Percentiles rank a stretch among this genome's conserved stretches.
Evolutionary conservation across 2,329 filamentous ascomycete genomes (phyloP).

Genomic region (Talaromyces rugulosus): DNA sequence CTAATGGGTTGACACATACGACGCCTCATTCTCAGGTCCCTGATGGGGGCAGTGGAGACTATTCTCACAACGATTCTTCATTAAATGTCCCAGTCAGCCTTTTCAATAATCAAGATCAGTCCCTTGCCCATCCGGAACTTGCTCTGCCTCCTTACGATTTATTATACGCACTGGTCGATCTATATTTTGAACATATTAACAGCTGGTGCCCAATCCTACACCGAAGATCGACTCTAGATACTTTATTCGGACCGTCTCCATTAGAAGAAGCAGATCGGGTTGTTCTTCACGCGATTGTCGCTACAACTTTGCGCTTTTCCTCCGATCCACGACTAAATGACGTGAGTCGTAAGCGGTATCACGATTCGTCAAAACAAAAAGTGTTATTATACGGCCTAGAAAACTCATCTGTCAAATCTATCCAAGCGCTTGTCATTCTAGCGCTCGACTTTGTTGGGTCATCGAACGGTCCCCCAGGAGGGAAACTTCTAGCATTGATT

Average conservation of each 20-base stretch:
- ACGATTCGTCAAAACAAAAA: constrained; percentile 76
- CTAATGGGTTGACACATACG: constrained; percentile 20
- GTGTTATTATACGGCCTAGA: constrained; percentile 85
- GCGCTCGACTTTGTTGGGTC: constrained; percentile 79
- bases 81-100: constrained; percentile 59
- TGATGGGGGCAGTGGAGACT: constrained; percentile 26
- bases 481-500: constrained; percentile 87
- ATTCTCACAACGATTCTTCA: constrained; percentile 46
- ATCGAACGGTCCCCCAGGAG: constrained; percentile 85
- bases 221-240: constrained; percentile 73
- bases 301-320: constrained; percentile 80
- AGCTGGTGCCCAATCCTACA: constrained; percentile 90
- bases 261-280: constrained; percentile 79
- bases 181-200: constrained; percentile 77
- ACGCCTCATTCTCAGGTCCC: constrained; percentile 21
- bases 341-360: constrained; percentile 68
- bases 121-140: constrained; percentile 51
- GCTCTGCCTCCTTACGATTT: constrained; percentile 72
- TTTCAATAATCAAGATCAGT: constrained; percentile 45
- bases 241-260: constrained; percentile 71
- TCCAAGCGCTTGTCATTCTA: constrained; percentile 83
- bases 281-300: constrained; percentile 81
- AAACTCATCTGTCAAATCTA: constrained; percentile 80
- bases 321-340: constrained; percentile 70
- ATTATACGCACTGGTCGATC: constrained; percentile 66